Base-by-base conservation (phyloP, 805 yeast species). In the Candida schatavii region DNA sequence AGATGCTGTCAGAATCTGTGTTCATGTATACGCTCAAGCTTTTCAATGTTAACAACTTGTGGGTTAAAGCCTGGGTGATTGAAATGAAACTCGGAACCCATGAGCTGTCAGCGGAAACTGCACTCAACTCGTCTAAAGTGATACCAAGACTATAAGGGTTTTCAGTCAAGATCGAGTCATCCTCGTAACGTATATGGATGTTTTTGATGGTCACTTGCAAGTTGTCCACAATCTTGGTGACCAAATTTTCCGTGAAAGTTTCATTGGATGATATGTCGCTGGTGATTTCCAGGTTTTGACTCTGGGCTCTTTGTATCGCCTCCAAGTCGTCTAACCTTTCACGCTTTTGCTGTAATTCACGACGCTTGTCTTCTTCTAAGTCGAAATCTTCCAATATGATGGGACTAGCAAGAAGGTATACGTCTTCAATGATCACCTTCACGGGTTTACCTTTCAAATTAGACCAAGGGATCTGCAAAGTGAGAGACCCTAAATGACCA, bases 401-500 rank as follows among this genome's bases (percentile, higher is more conserved):
- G 1, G 98, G 97, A 2, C 83, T 70, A 1, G 95, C 95, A 27
- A 95, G 69, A 21, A 93, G 58, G 52, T 83, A 89, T 10, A 89
- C 91, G 58, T 93, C 93, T 52, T 93, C 91, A 44, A 93, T 84
- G 10, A 79, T 69, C 11, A 93, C 78, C 58, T 87, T 88, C 5
- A 91, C 98, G 0, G 99, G 98, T 55, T 90, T 87, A 17, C 86
- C 82, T 57, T 90, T 90, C 49, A 95, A 69, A 56, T 89, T 93
- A 1, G 97, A 84, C 97, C 98, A 95, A 0, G 99, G 99, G 29
- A 93, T 91, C 57, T 87, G 96, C 41, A 93, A 67, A 0, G 95
- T 85, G 48, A 93, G 72, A 50, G 85, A 87, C 1, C 98, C 99
- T 44, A 93, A 62, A 56, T 87, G 88, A 31, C 99, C 99, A 57